phyloP scores from a whole-genome alignment of 805 yeast species.

The Candida verbasci region DNA sequence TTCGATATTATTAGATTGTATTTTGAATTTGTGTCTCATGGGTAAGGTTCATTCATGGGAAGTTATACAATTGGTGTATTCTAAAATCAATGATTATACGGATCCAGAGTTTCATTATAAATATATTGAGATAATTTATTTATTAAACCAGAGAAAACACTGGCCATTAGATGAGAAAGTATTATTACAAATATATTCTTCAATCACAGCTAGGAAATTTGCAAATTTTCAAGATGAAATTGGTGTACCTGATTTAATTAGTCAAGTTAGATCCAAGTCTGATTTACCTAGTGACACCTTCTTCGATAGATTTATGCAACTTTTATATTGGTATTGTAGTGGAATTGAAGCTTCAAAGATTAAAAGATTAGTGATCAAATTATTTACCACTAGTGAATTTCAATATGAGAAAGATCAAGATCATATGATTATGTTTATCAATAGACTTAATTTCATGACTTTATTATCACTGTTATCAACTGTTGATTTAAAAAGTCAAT shows the following conservation, averaged over 20 bases:
- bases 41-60: conserved; percentile 3
- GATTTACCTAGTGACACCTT: conserved; percentile 26
- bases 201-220: conserved; percentile 29
- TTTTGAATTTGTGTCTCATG: conserved; percentile 6
- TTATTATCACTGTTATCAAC: conserved; percentile 31
- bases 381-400: conserved; percentile 35
- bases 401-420: conserved; percentile 22
- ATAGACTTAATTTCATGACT: conserved; percentile 32
- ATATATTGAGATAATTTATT: conserved; percentile 25
- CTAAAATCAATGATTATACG: conserved; percentile 2
- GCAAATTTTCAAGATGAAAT: conserved; percentile 34
- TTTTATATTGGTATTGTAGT: conserved; percentile 30
- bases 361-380: conserved; percentile 29
- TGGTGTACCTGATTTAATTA: conserved; percentile 18
- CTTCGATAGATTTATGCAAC: conserved; percentile 33
- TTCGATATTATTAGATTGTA: conserved; percentile 6
- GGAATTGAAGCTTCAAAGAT: conserved; percentile 18
- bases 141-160: conserved; percentile 18
- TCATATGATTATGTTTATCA: conserved; percentile 29
- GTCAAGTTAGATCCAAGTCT: conserved; percentile 17
- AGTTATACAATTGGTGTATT: conserved; percentile 3
- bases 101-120: conserved; percentile 18
- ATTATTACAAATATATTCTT: conserved; percentile 23
- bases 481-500: conserved; percentile 27
- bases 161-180: conserved; percentile 35